Conservation (phyloP, 176 grass and related monocot species). For the Guadua angustifolia region DNA sequence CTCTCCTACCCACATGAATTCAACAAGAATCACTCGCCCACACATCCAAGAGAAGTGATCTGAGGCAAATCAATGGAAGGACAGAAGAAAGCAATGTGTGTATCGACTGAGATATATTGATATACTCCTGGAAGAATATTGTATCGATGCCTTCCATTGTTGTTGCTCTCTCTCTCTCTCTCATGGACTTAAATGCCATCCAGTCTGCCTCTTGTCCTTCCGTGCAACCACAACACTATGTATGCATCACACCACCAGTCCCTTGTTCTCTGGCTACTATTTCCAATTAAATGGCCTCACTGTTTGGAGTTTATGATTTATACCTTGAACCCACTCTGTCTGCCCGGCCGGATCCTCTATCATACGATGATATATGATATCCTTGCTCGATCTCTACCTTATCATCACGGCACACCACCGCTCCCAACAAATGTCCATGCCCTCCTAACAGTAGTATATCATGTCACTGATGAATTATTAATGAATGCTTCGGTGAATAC, state of each 20-base stretch:
- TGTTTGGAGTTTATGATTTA: slow-evolving; percentile 74
- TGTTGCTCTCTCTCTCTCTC: not conserved
- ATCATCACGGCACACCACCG: not conserved
- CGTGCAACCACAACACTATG: slow-evolving; percentile 79
- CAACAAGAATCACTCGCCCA: not conserved
- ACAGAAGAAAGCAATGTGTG: not conserved
- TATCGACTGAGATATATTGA: not conserved
- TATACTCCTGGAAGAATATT: slow-evolving; percentile 1
- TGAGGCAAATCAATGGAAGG: not conserved
- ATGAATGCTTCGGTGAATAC: not conserved
- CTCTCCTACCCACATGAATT: not conserved
- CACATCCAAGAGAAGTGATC: not conserved
- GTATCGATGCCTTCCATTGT: not conserved
- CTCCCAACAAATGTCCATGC: not conserved
- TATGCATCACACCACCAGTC: slow-evolving; percentile 59
- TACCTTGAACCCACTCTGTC: slow-evolving; percentile 86
- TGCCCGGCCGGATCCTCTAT: slow-evolving; percentile 32
- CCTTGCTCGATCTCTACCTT: too few species aligned
- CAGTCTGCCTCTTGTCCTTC: slow-evolving; percentile 47
- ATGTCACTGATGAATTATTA: not conserved
- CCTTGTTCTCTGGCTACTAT: slow-evolving; percentile 80
- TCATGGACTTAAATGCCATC: slow-evolving; percentile 45
- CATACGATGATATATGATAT: not conserved
- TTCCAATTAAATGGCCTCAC: slow-evolving; percentile 76
- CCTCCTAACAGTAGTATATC: not conserved